These are phyloP conservation scores for Colletotrichum acutatum DNA, from an alignment of 2,329 filamentous ascomycete species.

Conservation along the genomic window DNA sequence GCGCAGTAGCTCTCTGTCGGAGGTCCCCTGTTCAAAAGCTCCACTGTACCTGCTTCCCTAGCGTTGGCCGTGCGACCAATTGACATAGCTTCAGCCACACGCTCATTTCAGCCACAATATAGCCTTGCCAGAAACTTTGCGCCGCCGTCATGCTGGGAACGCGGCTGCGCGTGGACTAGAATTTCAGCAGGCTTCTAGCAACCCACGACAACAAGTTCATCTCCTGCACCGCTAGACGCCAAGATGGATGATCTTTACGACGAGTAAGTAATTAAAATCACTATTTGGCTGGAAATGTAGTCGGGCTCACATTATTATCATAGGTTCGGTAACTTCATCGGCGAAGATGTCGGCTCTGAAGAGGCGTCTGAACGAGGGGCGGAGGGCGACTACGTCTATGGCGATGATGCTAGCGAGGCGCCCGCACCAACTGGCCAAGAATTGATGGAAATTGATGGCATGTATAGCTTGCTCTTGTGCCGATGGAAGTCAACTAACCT, in stretches of 20 bases:
- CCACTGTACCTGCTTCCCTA: slow-evolving; percentile 25
- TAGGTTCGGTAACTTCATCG: slow-evolving; percentile 98
- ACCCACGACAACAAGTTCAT: slow-evolving; percentile 1
- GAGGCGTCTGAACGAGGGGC: slow-evolving; percentile 83
- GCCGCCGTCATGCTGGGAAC: slow-evolving; percentile 29
- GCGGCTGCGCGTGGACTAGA: slow-evolving; percentile 20
- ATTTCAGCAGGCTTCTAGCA: slow-evolving; percentile 10
- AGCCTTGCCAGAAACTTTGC: slow-evolving; percentile 38
- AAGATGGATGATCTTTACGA: slow-evolving; percentile 96
- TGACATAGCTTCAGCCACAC: slow-evolving; percentile 13
- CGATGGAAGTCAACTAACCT: not conserved
- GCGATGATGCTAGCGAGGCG: slow-evolving; percentile 76
- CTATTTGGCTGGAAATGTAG: too few species aligned
- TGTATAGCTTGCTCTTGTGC: slow-evolving; percentile 34
- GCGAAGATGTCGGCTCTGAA: slow-evolving; percentile 87
- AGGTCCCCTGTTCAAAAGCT: slow-evolving; percentile 6
- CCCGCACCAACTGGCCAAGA: slow-evolving; percentile 78
- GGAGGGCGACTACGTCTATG: slow-evolving; percentile 84
- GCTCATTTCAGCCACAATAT: not conserved
- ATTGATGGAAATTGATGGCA: slow-evolving; percentile 92
- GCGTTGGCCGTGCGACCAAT: slow-evolving; percentile 4
- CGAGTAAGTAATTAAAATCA: slow-evolving; percentile 68
- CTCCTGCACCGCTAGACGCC: slow-evolving; percentile 34
- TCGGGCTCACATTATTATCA: not conserved
- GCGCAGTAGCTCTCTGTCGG: slow-evolving; percentile 15